Conservation (phyloP, 805 yeast species). For the Pichia insulana region DNA sequence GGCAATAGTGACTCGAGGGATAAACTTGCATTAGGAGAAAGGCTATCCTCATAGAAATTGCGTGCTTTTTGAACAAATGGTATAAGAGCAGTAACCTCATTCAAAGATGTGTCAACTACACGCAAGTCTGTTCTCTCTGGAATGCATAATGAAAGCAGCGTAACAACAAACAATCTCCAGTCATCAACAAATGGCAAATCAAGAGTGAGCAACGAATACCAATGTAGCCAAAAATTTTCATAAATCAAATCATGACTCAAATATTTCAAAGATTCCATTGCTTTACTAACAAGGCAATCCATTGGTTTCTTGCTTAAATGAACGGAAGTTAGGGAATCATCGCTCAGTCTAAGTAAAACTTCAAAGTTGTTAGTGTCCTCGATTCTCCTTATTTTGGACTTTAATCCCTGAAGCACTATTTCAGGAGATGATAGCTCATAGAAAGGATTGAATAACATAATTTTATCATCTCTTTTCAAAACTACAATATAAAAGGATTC, state of each 20-base stretch:
- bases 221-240: conserved; percentile 51
- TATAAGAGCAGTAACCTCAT: conserved; percentile 20
- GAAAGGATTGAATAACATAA: conserved; percentile 49
- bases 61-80: conserved; percentile 19
- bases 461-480: conserved; percentile 28
- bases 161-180: conserved; percentile 51
- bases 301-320: conserved; percentile 37
- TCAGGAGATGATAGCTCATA: conserved; percentile 36
- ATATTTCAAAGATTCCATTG: conserved; percentile 43
- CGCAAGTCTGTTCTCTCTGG: conserved; percentile 33
- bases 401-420: conserved; percentile 20
- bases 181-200: conserved; percentile 35
- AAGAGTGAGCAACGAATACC: conserved; percentile 48
- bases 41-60: conserved; percentile 7
- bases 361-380: conserved; percentile 19
- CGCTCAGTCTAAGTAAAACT: conserved; percentile 17
- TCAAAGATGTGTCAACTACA: conserved; percentile 10
- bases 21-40: conserved; percentile 1
- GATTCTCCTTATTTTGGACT: conserved; percentile 16
- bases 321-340: conserved; percentile 21
- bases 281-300: conserved; percentile 32
- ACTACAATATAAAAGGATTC: conserved; percentile 40
- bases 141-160: conserved; percentile 41
- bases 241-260: conserved; percentile 50
- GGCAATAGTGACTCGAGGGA: conserved; percentile 43